phyloP scores from a whole-genome alignment of 1,284 basidiomycete genomes.

The Irpex rosettiformis region DNA sequence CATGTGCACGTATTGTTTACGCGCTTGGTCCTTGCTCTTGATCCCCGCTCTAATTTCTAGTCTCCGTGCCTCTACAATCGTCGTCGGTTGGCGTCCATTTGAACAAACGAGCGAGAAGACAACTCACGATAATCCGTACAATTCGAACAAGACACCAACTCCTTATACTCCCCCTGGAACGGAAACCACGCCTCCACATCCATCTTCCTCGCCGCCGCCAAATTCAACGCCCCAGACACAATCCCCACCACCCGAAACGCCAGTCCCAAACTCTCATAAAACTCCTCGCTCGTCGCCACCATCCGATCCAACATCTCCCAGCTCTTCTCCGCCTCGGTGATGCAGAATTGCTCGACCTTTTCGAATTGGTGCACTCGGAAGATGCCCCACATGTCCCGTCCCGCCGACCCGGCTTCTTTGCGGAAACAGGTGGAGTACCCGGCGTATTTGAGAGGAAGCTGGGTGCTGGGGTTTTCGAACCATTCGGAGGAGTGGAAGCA shows the following conservation, averaged over 20 bases:
- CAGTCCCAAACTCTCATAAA: constrained; percentile 92
- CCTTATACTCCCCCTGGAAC: constrained; percentile 95
- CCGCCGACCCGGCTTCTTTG: constrained; percentile 96
- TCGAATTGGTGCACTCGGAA: constrained; percentile 99
- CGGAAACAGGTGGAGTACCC: constrained; percentile 97
- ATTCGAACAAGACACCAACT: constrained; percentile 89
- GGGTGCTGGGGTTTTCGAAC: constrained; percentile 90
- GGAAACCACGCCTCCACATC: constrained; percentile 99
- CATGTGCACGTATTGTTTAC: constrained; percentile 96
- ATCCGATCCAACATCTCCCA: constrained; percentile 94
- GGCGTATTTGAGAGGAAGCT: constrained; percentile 87
- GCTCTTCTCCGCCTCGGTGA: constrained; percentile 92
- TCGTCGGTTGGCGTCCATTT: constrained; percentile 8
- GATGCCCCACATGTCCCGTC: constrained; percentile 99
- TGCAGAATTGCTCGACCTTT: constrained; percentile 96
- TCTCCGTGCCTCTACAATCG: constrained; percentile 73
- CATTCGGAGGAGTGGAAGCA: constrained; percentile 95
- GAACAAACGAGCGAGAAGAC: background rate
- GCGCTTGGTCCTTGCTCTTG: constrained; percentile 82
- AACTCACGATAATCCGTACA: constrained; percentile 92
- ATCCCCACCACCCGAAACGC: constrained; percentile 95
- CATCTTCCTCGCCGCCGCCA: constrained; percentile 96
- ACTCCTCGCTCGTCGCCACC: constrained; percentile 87
- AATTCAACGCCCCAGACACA: constrained; percentile 93
- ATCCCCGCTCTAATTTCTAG: constrained; percentile 89